Percentiles rank a stretch among this genome's conserved stretches.
Conservation (phyloP, 345 rosid genomes). For the Salix arbutifolia region DNA sequence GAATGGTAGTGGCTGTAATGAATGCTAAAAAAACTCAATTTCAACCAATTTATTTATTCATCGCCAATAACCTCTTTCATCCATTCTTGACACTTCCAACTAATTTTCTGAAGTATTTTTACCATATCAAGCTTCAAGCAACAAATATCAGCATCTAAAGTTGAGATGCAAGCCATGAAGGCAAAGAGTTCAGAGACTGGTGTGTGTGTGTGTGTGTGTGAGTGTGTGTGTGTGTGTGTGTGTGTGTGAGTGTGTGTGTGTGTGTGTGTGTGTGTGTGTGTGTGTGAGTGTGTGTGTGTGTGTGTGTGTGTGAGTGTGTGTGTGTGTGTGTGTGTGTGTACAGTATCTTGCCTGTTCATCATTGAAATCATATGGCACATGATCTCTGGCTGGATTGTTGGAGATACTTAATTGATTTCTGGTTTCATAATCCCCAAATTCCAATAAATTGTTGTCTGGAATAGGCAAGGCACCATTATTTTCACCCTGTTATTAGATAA, state of each 20-base stretch:
- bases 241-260: background rate
- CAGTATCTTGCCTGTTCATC: constrained; percentile 60
- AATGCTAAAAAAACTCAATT: background rate
- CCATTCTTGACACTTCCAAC: background rate
- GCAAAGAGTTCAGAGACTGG: background rate
- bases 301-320: background rate
- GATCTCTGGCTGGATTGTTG: constrained; percentile 38
- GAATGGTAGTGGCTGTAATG: background rate
- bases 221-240: background rate
- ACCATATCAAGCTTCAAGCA: background rate
- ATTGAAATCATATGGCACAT: constrained; percentile 49
- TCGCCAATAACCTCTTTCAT: background rate
- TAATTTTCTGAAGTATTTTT: background rate
- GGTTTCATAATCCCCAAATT: constrained; percentile 24
- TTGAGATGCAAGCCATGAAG: background rate
- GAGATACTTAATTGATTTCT: constrained; percentile 22
- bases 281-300: background rate
- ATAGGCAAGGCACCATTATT: constrained; percentile 43
- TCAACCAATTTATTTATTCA: background rate
- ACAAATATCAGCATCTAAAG: background rate
- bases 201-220: background rate
- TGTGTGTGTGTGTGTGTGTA: background rate
- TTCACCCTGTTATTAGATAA: constrained; percentile 51
- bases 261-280: background rate
- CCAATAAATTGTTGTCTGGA: constrained; percentile 38